These are phyloP conservation scores for Clohesyomyces aquaticus DNA, from an alignment of 495 filamentous ascomycete genomes.

Conservation along the genomic window DNA sequence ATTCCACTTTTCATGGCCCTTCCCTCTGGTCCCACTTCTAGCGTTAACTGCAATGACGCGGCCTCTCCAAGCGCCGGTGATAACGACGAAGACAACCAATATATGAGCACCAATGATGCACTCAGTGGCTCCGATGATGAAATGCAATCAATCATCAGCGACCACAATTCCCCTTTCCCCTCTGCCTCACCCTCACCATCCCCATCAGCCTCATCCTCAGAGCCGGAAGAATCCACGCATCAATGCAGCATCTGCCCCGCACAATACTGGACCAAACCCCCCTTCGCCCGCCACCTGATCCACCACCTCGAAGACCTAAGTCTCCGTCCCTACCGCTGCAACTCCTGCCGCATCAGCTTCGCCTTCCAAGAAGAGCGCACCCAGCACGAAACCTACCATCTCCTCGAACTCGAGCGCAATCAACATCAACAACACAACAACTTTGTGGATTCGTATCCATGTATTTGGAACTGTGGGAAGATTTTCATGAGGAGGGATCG, in stretches of 20 bases:
- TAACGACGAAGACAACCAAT: too few species aligned
- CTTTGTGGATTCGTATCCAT: neutral
- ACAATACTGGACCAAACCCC: neutral
- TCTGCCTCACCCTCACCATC: neutral
- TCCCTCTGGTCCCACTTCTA: too few species aligned
- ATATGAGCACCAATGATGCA: too few species aligned
- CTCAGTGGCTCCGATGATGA: too few species aligned
- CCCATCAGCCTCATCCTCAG: neutral
- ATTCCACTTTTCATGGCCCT: too few species aligned
- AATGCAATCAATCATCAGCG: too few species aligned
- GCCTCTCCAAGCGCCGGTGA: too few species aligned
- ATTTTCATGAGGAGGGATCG: neutral
- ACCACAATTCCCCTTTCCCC: neutral
- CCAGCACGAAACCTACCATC: constrained; percentile 7
- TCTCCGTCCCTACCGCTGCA: constrained; percentile 5
- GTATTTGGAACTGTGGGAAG: constrained; percentile 12
- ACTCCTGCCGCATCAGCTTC: neutral
- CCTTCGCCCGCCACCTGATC: neutral
- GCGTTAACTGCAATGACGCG: too few species aligned
- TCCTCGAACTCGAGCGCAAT: too few species aligned
- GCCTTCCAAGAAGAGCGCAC: neutral
- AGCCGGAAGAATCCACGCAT: neutral
- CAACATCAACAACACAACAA: neutral
- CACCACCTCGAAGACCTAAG: constrained; percentile 4
- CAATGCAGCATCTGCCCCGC: constrained; percentile 6